phyloP scores from a whole-genome alignment of 1,284 basidiomycete genomes.

The Irpex sp. region DNA sequence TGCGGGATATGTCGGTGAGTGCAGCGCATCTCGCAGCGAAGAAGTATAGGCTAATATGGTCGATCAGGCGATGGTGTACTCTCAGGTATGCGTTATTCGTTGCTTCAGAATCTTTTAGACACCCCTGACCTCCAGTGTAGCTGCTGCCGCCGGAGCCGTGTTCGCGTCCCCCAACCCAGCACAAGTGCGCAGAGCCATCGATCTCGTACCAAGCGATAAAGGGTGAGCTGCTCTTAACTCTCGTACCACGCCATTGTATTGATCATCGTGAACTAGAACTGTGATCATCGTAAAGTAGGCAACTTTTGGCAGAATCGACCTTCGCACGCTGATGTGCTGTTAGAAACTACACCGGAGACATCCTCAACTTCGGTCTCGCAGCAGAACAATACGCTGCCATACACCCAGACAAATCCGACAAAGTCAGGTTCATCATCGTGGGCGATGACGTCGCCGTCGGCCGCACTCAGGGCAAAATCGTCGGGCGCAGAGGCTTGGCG shows the following conservation, averaged over 20 bases:
- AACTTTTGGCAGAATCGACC: not conserved
- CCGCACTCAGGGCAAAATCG: conserved; percentile 72
- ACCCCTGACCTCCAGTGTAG: conserved; percentile 30
- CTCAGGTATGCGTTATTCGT: conserved; percentile 43
- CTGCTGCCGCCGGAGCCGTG: conserved; percentile 83
- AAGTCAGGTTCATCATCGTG: conserved; percentile 81
- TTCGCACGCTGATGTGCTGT: conserved; percentile 8
- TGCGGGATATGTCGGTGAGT: conserved; percentile 73
- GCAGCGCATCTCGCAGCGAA: not conserved
- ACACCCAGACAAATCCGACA: conserved; percentile 63
- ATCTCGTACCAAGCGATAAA: conserved; percentile 73
- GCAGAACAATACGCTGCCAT: conserved; percentile 80
- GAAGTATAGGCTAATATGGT: not conserved
- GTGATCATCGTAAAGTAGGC: conserved; percentile 82
- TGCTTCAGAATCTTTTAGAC: not conserved
- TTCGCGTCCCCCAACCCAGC: conserved; percentile 87
- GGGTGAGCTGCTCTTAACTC: conserved; percentile 47
- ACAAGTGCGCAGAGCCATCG: conserved; percentile 79
- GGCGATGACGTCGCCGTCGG: conserved; percentile 93
- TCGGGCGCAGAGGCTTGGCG: conserved; percentile 84
- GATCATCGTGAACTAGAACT: conserved; percentile 41
- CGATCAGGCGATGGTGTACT: conserved; percentile 72
- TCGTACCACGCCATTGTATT: not conserved
- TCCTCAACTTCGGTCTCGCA: conserved; percentile 91
- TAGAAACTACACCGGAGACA: conserved; percentile 86